These are phyloP conservation scores for Sporisorium reilianum DNA, from an alignment of 1,284 basidiomycete genomes.

Conservation along the genomic window DNA sequence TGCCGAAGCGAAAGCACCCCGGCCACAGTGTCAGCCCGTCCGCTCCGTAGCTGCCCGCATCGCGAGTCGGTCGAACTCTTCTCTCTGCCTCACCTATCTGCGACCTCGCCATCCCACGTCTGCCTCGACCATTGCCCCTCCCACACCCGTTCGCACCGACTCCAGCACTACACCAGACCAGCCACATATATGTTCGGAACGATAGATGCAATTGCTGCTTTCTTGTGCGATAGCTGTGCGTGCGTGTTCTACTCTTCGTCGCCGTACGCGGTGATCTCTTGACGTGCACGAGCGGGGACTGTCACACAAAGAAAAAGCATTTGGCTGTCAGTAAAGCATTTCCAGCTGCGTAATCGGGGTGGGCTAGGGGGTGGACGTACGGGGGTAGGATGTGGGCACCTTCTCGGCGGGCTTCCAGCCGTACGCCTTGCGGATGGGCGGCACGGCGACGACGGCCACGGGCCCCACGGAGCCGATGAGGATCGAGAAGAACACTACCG, in stretches of 20 bases:
- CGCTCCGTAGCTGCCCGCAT: too few relatives aligned
- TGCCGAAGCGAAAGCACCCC: too few relatives aligned
- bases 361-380: constrained; percentile 75
- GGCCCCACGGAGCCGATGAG: constrained; percentile 78
- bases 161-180: too few relatives aligned
- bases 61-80: too few relatives aligned
- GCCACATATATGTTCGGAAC: too few relatives aligned
- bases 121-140: too few relatives aligned
- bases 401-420: constrained; percentile 82
- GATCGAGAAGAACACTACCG: constrained; percentile 89
- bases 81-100: too few relatives aligned
- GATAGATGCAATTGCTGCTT: constrained; percentile 14
- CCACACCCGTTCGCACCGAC: too few relatives aligned
- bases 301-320: not conserved
- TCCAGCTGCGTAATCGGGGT: too few relatives aligned
- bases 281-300: constrained; percentile 62
- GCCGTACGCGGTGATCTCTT: constrained; percentile 60
- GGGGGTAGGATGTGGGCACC: constrained; percentile 85
- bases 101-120: too few relatives aligned
- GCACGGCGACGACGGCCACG: constrained; percentile 79
- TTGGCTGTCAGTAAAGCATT: not conserved
- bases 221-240: not conserved
- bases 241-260: constrained; percentile 48
- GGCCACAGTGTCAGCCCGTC: too few relatives aligned
- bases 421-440: constrained; percentile 78